Conservation (phyloP, 371 early-diverging fungal species). For the Rhizopus arrhizus region DNA sequence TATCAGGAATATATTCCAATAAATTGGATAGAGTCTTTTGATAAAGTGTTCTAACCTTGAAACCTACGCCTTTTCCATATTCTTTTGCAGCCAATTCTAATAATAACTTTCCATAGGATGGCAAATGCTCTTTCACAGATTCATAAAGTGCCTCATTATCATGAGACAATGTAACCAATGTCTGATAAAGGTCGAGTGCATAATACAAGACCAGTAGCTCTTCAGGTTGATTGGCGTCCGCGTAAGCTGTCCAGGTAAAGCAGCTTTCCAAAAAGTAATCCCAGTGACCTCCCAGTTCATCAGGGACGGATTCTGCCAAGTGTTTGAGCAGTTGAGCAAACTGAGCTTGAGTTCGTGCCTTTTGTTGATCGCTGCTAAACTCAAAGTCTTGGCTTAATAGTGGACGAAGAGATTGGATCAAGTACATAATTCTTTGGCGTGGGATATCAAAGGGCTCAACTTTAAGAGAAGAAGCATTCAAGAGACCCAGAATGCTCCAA, state of each 20-base stretch:
- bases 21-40: slow-evolving; percentile 39
- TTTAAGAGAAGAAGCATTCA: slow-evolving; percentile 43
- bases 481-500: slow-evolving; percentile 34
- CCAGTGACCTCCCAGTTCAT: slow-evolving; percentile 60
- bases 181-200: slow-evolving; percentile 21
- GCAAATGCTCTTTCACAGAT: slow-evolving; percentile 9
- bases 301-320: slow-evolving; percentile 51
- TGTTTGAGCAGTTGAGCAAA: slow-evolving; percentile 43
- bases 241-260: slow-evolving; percentile 41
- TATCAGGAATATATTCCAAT: slow-evolving; percentile 36
- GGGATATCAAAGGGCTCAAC: slow-evolving; percentile 45
- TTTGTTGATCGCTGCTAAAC: slow-evolving; percentile 14
- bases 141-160: slow-evolving; percentile 22
- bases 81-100: slow-evolving; percentile 30
- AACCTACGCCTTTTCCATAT: background rate
- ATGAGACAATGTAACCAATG: slow-evolving; percentile 1
- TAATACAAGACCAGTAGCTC: slow-evolving; percentile 22
- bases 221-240: slow-evolving; percentile 30
- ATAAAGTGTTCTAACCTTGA: slow-evolving; percentile 26
- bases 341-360: slow-evolving; percentile 38
- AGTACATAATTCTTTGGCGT: slow-evolving; percentile 48
- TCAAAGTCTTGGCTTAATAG: slow-evolving; percentile 35
- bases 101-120: slow-evolving; percentile 15
- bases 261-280: slow-evolving; percentile 52
- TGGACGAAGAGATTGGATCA: slow-evolving; percentile 49